phyloP scores from a whole-genome alignment of 306 rosid genomes.

The Quercus variabilis region DNA sequence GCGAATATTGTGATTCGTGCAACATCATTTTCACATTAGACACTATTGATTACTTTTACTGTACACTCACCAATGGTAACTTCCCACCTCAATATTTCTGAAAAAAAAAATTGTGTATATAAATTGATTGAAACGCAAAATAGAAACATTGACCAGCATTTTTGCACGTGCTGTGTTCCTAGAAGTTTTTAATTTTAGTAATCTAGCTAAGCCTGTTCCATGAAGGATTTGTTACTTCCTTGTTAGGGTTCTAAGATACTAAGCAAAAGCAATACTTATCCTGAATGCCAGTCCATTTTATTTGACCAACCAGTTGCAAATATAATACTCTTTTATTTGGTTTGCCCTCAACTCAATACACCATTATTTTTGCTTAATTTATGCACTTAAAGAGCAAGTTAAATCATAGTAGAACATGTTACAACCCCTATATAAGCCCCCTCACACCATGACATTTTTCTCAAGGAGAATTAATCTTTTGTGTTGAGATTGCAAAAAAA shows the following conservation, averaged over 20 bases:
- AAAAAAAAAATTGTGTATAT: no score
- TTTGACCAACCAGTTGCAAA: not conserved
- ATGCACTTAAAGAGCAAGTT: slow-evolving; percentile 30
- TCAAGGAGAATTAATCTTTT: not conserved
- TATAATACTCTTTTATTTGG: not conserved
- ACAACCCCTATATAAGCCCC: slow-evolving; percentile 26
- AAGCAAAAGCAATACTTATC: not conserved
- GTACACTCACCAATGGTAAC: no score
- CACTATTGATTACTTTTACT: no score
- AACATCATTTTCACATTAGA: no score
- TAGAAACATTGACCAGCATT: not conserved
- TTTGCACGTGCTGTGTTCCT: slow-evolving; percentile 9
- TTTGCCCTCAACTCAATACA: not conserved
- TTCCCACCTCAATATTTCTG: no score
- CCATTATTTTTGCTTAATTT: not conserved
- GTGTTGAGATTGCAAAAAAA: not conserved
- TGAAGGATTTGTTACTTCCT: not conserved
- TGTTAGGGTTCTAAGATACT: not conserved
- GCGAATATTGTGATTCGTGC: no score
- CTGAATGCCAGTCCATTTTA: not conserved
- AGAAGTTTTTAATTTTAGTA: slow-evolving; percentile 12
- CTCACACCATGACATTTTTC: not conserved
- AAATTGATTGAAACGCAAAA: not conserved
- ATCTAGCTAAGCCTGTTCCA: slow-evolving; percentile 4
- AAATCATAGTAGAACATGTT: slow-evolving; percentile 18